phyloP scores from a whole-genome alignment of 495 filamentous ascomycete species.

The Penicillium pulvis region DNA sequence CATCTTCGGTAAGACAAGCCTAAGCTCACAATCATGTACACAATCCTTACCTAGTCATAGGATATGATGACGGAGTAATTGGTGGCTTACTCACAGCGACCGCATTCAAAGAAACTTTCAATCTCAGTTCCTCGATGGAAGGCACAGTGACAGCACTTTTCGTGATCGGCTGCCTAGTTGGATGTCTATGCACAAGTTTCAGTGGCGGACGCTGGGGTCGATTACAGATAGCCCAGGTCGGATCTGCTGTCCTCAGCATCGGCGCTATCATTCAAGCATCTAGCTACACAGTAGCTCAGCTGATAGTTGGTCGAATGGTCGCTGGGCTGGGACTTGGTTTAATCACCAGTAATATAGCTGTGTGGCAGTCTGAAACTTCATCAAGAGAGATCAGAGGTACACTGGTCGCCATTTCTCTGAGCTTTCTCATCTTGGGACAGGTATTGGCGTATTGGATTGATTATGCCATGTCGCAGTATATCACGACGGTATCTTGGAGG shows the following conservation, averaged over 20 bases:
- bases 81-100: conserved; percentile 19
- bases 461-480: conserved; percentile 17
- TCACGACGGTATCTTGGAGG: conserved; percentile 40
- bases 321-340: conserved; percentile 33
- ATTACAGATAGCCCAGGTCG: conserved; percentile 39
- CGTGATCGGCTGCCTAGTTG: conserved; percentile 33
- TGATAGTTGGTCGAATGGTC: conserved; percentile 46
- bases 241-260: conserved; percentile 50
- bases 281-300: conserved; percentile 42
- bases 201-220: conserved; percentile 11
- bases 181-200: conserved; percentile 10
- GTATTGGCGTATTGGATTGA: conserved; percentile 36
- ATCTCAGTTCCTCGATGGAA: conserved; percentile 21
- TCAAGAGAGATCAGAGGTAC: conserved; percentile 14
- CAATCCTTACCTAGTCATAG: neutral
- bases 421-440: conserved; percentile 18
- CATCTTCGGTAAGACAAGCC: conserved; percentile 14
- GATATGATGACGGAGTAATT: conserved; percentile 23
- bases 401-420: conserved; percentile 16
- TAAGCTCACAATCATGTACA: neutral
- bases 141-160: conserved; percentile 30
- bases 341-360: conserved; percentile 17
- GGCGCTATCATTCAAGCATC: conserved; percentile 54
- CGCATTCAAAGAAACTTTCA: conserved; percentile 17
- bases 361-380: conserved; percentile 20